Conservation (phyloP, 1,284 basidiomycete genomes). For the Moesziomyces sp. region DNA sequence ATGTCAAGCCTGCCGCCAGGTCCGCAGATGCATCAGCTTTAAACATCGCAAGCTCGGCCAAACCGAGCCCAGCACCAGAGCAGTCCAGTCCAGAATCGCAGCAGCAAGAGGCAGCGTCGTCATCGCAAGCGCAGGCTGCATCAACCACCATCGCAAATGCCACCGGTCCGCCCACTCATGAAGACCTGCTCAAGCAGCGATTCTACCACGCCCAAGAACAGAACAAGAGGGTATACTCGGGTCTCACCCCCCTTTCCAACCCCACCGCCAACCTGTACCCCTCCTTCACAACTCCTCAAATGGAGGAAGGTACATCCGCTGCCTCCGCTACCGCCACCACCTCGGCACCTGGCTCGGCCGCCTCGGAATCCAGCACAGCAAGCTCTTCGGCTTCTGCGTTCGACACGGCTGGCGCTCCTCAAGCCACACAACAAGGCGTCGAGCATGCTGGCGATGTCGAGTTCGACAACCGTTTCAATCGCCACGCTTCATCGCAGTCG, state of each 20-base stretch:
- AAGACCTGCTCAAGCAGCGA: conserved; percentile 58
- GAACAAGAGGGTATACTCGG: conserved; percentile 42
- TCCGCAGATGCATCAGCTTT: conserved; percentile 1
- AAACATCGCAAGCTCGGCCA: background rate
- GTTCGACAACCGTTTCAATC: conserved; percentile 23
- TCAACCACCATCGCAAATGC: conserved; percentile 1
- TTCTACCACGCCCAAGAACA: conserved; percentile 60
- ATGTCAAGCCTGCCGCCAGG: background rate
- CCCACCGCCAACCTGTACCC: conserved; percentile 32
- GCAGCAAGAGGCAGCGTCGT: conserved; percentile 11
- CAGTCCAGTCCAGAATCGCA: conserved; percentile 13
- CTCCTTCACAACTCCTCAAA: conserved; percentile 34
- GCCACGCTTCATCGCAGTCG: conserved; percentile 30
- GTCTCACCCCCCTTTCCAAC: conserved; percentile 29
- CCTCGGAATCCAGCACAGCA: conserved; percentile 11
- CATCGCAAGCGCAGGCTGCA: conserved; percentile 7
- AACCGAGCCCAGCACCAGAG: conserved; percentile 5
- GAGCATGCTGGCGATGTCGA: conserved; percentile 16
- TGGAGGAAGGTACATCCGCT: conserved; percentile 3
- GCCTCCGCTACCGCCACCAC: conserved; percentile 5
- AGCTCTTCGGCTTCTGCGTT: conserved; percentile 11
- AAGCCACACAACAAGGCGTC: conserved; percentile 1
- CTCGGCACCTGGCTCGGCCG: conserved; percentile 4
- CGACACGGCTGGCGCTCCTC: conserved; percentile 9
- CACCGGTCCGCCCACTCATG: conserved; percentile 30